These are phyloP conservation scores for Mycena sanguinolenta DNA, from an alignment of 768 basidiomycete genomes.

Conservation along the genomic window DNA sequence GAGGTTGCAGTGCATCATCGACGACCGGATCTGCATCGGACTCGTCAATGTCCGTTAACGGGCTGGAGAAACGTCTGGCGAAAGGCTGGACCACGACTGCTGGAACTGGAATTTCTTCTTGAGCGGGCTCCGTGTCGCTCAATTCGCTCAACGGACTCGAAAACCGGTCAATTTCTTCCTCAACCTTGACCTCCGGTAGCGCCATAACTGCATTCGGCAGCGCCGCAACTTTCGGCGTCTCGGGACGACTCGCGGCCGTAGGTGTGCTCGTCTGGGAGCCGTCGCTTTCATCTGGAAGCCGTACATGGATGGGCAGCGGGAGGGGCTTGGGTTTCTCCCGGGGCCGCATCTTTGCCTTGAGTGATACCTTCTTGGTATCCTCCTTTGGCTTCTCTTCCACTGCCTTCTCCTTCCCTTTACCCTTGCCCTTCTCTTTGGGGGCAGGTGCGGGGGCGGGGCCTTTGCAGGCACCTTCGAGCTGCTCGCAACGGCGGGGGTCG, in stretches of 20 bases:
- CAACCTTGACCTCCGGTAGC: background rate
- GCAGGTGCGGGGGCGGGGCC: background rate
- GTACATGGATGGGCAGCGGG: slow-evolving; percentile 44
- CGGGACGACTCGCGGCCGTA: slow-evolving; percentile 23
- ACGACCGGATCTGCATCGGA: slow-evolving; percentile 6
- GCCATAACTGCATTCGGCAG: too few species aligned
- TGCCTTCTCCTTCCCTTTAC: slow-evolving; percentile 38
- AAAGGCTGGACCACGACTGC: background rate
- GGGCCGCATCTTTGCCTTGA: slow-evolving; percentile 54
- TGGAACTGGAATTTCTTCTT: slow-evolving; percentile 4
- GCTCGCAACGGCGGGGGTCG: slow-evolving; percentile 22
- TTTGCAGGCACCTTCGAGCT: slow-evolving; percentile 26
- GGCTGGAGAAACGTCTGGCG: slow-evolving; percentile 13
- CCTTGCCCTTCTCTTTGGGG: slow-evolving; percentile 37
- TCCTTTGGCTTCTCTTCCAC: slow-evolving; percentile 31
- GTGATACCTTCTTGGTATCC: slow-evolving; percentile 42
- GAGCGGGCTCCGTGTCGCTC: slow-evolving; percentile 4
- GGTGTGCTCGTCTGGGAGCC: slow-evolving; percentile 20
- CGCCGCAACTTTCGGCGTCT: slow-evolving; percentile 13
- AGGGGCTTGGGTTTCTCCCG: slow-evolving; percentile 48
- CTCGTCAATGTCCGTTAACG: slow-evolving; percentile 20
- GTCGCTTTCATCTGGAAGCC: slow-evolving; percentile 47
- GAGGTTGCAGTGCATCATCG: slow-evolving; percentile 25
- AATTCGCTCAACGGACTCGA: slow-evolving; percentile 32
- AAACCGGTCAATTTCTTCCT: slow-evolving; percentile 6